Conservation (phyloP, 495 filamentous ascomycete genomes). For the Hypoxylon lienhwacheense region DNA sequence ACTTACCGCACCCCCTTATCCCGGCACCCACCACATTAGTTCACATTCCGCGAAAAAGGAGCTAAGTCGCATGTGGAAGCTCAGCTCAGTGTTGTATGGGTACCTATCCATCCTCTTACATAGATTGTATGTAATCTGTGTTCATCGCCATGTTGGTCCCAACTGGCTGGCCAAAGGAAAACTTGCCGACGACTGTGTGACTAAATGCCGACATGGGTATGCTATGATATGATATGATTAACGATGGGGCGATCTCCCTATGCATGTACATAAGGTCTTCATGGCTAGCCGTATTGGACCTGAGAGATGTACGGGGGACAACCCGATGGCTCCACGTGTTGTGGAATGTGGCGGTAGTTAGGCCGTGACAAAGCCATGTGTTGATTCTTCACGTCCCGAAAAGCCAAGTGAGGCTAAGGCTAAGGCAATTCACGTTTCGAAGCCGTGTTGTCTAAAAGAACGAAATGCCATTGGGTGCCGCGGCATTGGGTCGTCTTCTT, state of each 20-base stretch:
- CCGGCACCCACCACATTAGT: slow-evolving; percentile 2
- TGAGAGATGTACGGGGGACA: not conserved
- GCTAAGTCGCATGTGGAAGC: slow-evolving; percentile 18
- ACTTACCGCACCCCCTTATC: not conserved
- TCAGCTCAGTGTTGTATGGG: slow-evolving; percentile 16
- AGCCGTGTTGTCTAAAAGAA: slow-evolving; percentile 5
- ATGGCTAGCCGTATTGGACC: slow-evolving; percentile 1
- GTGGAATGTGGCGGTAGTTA: slow-evolving; percentile 6
- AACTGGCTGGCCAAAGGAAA: slow-evolving; percentile 8
- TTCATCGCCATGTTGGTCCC: slow-evolving; percentile 6
- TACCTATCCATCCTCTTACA: slow-evolving; percentile 15
- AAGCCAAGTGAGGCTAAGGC: slow-evolving; percentile 1
- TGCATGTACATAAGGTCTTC: no score
- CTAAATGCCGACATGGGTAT: no score
- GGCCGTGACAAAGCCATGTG: slow-evolving; percentile 1
- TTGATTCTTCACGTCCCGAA: slow-evolving; percentile 13
- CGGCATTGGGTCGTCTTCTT: slow-evolving; percentile 16
- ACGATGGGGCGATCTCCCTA: no score
- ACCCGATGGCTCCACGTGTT: slow-evolving; percentile 12
- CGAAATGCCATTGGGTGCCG: slow-evolving; percentile 19
- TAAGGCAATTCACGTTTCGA: slow-evolving; percentile 3
- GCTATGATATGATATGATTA: no score
- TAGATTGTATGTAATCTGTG: no score
- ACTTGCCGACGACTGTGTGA: no score
- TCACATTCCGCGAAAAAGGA: not conserved